Evolutionary conservation across 1,284 basidiomycete genomes (phyloP).

Genomic region (Ustilago tritici): DNA sequence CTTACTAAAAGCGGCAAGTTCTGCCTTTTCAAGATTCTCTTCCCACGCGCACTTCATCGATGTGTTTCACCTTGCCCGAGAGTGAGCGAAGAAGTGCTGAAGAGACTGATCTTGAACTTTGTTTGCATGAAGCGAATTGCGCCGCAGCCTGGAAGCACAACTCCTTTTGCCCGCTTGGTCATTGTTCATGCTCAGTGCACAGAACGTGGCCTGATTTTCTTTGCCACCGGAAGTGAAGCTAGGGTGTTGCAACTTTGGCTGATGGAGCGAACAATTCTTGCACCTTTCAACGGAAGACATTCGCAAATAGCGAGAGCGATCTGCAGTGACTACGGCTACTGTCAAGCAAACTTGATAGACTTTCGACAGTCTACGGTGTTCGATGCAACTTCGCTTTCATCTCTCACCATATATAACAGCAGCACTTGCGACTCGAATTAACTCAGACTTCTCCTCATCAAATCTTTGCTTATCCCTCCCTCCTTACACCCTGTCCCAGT

Average conservation of each 20-base stretch:
- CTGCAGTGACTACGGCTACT: no score
- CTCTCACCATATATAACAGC: conserved; percentile 1
- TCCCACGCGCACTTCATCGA: conserved; percentile 6
- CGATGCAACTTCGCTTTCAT: no score
- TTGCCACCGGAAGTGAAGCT: background rate
- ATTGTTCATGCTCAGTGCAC: background rate
- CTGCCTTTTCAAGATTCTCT: background rate
- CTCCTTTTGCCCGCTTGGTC: background rate
- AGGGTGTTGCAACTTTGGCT: background rate
- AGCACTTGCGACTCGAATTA: background rate
- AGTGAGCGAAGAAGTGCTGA: background rate
- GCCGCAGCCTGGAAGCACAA: background rate
- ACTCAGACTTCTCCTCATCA: background rate
- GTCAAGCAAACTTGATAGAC: no score
- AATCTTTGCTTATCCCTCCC: background rate
- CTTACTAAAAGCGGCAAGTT: conserved; percentile 6
- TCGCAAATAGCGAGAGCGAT: background rate
- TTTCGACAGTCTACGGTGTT: no score
- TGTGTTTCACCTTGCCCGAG: conserved; percentile 7
- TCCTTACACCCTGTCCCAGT: background rate
- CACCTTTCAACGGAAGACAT: background rate
- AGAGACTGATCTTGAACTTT: background rate
- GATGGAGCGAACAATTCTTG: background rate
- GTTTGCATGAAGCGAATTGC: background rate
- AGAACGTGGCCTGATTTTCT: background rate